Evolutionary conservation across 2,329 filamentous ascomycete species (phyloP), one percentile per base, ranked within the genome.

Genomic region (Teratosphaeria viscida): DNA sequence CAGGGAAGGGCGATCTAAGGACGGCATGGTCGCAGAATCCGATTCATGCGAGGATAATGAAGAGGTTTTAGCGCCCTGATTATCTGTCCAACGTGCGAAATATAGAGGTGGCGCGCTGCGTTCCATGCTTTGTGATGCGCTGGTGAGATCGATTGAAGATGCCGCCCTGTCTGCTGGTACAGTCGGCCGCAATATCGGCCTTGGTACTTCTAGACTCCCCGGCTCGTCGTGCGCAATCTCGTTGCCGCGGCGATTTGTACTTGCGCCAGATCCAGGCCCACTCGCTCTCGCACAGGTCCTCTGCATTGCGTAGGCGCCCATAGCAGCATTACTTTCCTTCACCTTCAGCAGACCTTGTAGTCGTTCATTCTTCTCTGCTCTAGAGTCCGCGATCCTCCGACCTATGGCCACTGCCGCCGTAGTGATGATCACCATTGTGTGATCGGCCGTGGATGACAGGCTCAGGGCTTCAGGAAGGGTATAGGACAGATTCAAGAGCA

Each of bases 161-260:
- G 23, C n/a, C 7, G 14, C 12, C 11, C 29, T 47, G 35, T 35
- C 52, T 32, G 27, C 35, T 16, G 12, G 26, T 16, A n/a, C 16
- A n/a, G 37, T n/a, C 12, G 16, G 11, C 16, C 12, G 14, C 37
- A 14, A n/a, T 14, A 16, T 12, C 16, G 37, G 11, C 12, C 8
- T 43, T 16, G 49, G 16, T 7, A 7, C 37, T 5, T 55, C 53
- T 4, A 62, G 10, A 27, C 58, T 56, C 7, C n/a, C 14, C 5
- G 60, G 58, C 37, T 54, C 56, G 27, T 62, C 58, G 54, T 52
- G 58, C 39, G 56, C 58, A 56, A 58, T 58, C 6, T 60, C 60
- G 7, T 58, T 62, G 8, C 37, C 55, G 5, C 53, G 16, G 7
- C 57, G 54, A 29, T 43, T 32, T 23, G 57, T 32, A 37, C 54